Evolutionary conservation across 805 yeast species (phyloP), one percentile per base, ranked within the genome.

Genomic region (Zygosaccharomyces bailii): DNA sequence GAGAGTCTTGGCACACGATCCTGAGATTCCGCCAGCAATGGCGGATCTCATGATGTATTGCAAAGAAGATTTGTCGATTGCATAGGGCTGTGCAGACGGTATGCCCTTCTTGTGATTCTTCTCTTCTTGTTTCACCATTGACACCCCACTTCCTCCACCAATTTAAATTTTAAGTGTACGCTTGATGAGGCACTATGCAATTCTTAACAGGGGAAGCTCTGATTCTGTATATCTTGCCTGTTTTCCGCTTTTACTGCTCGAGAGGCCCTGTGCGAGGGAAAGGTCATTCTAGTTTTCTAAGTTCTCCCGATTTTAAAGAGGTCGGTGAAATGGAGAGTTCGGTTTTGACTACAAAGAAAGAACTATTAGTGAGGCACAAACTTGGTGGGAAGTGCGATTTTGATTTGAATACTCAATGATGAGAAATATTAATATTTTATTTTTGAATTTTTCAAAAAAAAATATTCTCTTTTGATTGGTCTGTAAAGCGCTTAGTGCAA

Each of bases 1-100:
- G 44, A 90, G 71, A 0, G 98, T 88, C 60, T 93, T 93, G 2
- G 96, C 98, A n/a, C 93, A 87, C 42, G 89, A 80, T 1, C 99
- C 99, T 0, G 98, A 96, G 2, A 86, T 55, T 2, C 99, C 99
- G 14, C 99, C 99, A 0, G 99, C 95, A 0, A 89, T 52, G 0
- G 96, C 99, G 16, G 95, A 83, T 50, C 88, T 74, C 29, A 87
- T 48, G 13, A 93, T 80, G 65, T 91, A 93, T 47, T 86, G 91
- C 21, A 82, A 51, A 4, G 88, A 80, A 42, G 78, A 84, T 54
- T 84, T 87, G 58, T 86, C 83, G n/a, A 66, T 54, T 0, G 55
- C 49, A 14, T 37, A 32, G 14, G 40, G 11, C 20, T 37, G 40
- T 7, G 40, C 21, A 37, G 40, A 25, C 40, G 40, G 40, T 37